phyloP scores from a whole-genome alignment of 2,329 filamentous ascomycete genomes.

The Neospermospora avenae region DNA sequence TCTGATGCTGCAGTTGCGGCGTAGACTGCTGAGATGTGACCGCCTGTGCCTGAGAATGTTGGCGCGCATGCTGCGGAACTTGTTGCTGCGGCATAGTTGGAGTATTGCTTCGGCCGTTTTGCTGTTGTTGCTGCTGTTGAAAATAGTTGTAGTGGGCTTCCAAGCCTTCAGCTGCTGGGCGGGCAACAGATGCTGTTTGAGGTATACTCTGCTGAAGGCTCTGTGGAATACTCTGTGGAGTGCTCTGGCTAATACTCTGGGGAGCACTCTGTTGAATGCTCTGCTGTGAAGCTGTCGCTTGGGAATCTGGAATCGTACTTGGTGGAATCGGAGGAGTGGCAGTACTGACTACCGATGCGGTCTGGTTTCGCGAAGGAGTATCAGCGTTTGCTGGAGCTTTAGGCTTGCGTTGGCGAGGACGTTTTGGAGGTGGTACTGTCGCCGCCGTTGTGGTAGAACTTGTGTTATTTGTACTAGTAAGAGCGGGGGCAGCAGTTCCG shows the following conservation, averaged over 20 bases:
- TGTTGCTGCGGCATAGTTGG: conserved; percentile 13
- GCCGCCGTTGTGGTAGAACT: neutral
- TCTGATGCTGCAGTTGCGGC: conserved; percentile 10
- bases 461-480: conserved; percentile 6
- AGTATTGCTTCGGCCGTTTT: conserved; percentile 20
- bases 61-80: conserved; percentile 10
- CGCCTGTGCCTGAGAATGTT: conserved; percentile 8
- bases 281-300: conserved; percentile 25
- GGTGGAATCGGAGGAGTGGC: conserved; percentile 31
- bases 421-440: conserved; percentile 37
- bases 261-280: conserved; percentile 6
- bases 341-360: conserved; percentile 28
- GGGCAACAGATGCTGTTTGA: conserved; percentile 22
- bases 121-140: conserved; percentile 29
- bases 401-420: conserved; percentile 39
- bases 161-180: conserved; percentile 33
- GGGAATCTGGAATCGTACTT: conserved; percentile 32
- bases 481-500: neutral
- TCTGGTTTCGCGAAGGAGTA: conserved; percentile 26
- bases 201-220: neutral
- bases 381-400: conserved; percentile 32
- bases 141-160: conserved; percentile 34
- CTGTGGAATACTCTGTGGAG: neutral
- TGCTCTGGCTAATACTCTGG: neutral
- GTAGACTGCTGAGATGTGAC: conserved; percentile 9